Percentiles rank a stretch among this genome's conserved stretches.
Evolutionary conservation across 2,329 filamentous ascomycete species (phyloP).

Genomic region (Thermothelomyces thermophilus): DNA sequence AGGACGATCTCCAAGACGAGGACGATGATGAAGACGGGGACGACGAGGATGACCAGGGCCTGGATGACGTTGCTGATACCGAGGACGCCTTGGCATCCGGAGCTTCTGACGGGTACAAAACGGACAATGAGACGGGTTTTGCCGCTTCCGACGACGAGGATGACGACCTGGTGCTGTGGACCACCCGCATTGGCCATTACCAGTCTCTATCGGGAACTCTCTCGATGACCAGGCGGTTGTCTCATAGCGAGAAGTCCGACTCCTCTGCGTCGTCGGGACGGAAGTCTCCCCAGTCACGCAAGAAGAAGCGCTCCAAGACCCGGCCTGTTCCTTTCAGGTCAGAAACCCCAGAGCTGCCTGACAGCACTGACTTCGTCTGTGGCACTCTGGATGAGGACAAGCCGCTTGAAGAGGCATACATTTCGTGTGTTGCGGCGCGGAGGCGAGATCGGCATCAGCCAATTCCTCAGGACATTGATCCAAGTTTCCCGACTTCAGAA

Average conservation of each 20-base stretch:
- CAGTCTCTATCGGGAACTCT: constrained; percentile 32
- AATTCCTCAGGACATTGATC: constrained; percentile 95
- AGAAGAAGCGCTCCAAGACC: constrained; percentile 29
- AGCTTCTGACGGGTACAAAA: constrained; percentile 64
- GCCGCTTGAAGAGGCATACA: constrained; percentile 87
- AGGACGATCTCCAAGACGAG: constrained; percentile 40
- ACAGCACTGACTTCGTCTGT: constrained; percentile 98
- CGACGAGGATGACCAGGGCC: constrained; percentile 42
- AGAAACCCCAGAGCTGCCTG: constrained; percentile 75
- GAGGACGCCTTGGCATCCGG: constrained; percentile 51
- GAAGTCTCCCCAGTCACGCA: constrained; percentile 28
- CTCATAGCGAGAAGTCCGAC: constrained; percentile 46
- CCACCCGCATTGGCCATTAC: constrained; percentile 38
- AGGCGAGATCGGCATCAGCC: constrained; percentile 72
- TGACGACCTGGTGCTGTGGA: constrained; percentile 61
- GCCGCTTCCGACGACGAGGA: constrained; percentile 62
- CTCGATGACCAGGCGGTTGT: constrained; percentile 35
- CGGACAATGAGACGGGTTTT: constrained; percentile 62
- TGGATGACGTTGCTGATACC: constrained; percentile 39
- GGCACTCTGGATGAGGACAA: constrained; percentile 94
- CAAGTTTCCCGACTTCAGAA: constrained; percentile 92
- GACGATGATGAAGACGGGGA: constrained; percentile 27
- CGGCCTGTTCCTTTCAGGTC: constrained; percentile 51
- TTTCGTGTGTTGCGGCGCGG: constrained; percentile 74
- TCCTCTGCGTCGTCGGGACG: constrained; percentile 50